Base-by-base conservation (phyloP, 495 filamentous ascomycete genomes). In the Penicillium silybi region DNA sequence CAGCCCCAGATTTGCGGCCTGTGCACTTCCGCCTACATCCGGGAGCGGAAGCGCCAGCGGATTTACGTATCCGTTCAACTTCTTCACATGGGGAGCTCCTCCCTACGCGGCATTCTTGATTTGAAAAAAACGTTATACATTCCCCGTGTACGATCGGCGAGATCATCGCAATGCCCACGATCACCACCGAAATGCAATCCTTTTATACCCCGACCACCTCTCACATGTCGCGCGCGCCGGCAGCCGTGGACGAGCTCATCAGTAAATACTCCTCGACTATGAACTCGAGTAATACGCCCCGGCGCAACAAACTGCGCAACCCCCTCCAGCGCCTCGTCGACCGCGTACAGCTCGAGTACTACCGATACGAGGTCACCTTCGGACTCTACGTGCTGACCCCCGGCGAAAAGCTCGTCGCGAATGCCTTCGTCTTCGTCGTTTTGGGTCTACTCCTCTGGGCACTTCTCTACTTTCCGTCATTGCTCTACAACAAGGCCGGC, bases 291-390 rank as follows among this genome's bases (percentile, higher is more conserved):
- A 58, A 19, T 7, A 8, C 17, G 39, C 56, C 15, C 41, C 59
- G 29, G 37, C 46, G 47, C 18, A 58, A 56, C 19, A 35, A 59
- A 16, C 58, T 51, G 15, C 62, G 59, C 25, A 68, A 66, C 44
- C 47, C 63, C 4, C 15, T 72, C 26, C 65, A 65, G 48, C 65
- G 68, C 22, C 32, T 79, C 34, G 49, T 77, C 47, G 76, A 79
- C 46, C 79, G 80, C 62, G 68, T 87, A 22, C 77, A 77, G 54
- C 76, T 84, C 43, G 86, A 86, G 64, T 80, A 83, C 56, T 89
- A 89, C 63, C 86, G 87, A 59, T 88, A 88, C 63, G 85, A 88
- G 65, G 86, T 88, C 53, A 88, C 86, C 8, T 85, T 85, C 61
- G 78, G 82, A 29, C 70, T 88, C 19, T 89, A 89, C 66, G 87